Conservation (phyloP, 352 stramenopile genomes). For the Globisporangium nagaii region DNA sequence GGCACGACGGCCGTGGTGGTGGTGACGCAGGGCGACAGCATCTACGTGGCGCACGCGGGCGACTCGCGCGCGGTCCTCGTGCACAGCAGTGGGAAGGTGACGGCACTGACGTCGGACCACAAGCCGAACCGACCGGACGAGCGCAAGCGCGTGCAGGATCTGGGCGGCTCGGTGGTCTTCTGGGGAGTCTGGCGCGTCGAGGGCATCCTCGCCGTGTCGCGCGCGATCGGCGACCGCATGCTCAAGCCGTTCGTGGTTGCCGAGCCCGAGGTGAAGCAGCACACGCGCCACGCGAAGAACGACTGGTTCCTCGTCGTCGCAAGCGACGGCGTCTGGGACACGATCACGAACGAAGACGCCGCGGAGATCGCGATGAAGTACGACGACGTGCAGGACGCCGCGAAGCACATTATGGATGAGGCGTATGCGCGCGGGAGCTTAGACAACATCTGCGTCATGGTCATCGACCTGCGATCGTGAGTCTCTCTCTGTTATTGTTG, state of each 20-base stretch:
- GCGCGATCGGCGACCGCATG: slow-evolving; percentile 89
- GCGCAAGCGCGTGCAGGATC: slow-evolving; percentile 79
- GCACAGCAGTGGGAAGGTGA: slow-evolving; percentile 66
- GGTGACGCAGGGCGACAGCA: slow-evolving; percentile 59
- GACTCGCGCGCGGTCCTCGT: slow-evolving; percentile 89
- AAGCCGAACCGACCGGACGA: slow-evolving; percentile 91
- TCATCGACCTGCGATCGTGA: slow-evolving; percentile 84
- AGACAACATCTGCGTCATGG: slow-evolving; percentile 90
- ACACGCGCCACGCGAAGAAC: slow-evolving; percentile 42
- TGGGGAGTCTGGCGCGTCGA: slow-evolving; percentile 93
- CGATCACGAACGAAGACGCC: slow-evolving; percentile 85
- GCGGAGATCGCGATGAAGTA: slow-evolving; percentile 64
- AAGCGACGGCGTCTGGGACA: slow-evolving; percentile 92
- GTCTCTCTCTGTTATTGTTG: slow-evolving; percentile 6
- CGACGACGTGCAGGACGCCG: slow-evolving; percentile 61
- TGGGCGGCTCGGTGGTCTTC: slow-evolving; percentile 88
- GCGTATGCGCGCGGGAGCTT: slow-evolving; percentile 79
- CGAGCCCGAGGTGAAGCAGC: slow-evolving; percentile 83
- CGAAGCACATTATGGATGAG: slow-evolving; percentile 81
- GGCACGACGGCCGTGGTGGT: slow-evolving; percentile 88
- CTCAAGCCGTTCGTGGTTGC: slow-evolving; percentile 91
- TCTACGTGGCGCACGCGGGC: slow-evolving; percentile 88
- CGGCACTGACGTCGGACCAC: slow-evolving; percentile 84
- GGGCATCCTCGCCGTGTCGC: slow-evolving; percentile 90
- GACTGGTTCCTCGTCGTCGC: slow-evolving; percentile 87